Base-by-base conservation (phyloP, 2,329 filamentous ascomycete species). In the Beauveria varroae region DNA sequence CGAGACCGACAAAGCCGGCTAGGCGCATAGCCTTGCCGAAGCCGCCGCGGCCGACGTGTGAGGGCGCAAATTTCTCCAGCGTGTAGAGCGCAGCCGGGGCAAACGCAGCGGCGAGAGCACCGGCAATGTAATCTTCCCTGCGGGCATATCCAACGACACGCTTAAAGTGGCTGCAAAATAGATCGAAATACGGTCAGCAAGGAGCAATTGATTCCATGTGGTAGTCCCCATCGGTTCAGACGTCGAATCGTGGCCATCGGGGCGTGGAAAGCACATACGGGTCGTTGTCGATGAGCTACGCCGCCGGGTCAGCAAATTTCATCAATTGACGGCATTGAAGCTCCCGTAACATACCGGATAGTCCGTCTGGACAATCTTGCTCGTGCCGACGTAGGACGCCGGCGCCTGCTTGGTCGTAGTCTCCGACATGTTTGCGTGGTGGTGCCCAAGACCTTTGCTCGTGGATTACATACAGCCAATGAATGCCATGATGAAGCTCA, bases 261-360 rank as follows among this genome's bases (percentile, higher is more conserved):
- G 30, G 63, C 46, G 18, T 55, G 30, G 60, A 47, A 57, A 26
- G 61, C 51, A 75, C 74, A 62, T 93, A 97, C 93, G 95, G 95
- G 78, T 99, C 95, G 80, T 91, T 96, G 81, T 99, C 95, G 78
- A 99, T 98, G 79, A 98, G 89, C 95, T 99, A 78, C 68, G 71
- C 71, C 49, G 61, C 65, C 62, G 63, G 52, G 61, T 69, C 65
- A 68, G 63, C 66, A 62, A 66, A 66, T 63, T 62, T 63, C 60
- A 53, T 54, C 62, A 62, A 66, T 68, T 69, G 65, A 65, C 63
- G 60, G 44, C 22, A 52, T 34, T 65, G 66, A 65, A 63, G 57
- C 65, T 18, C 52, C 30, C 46, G 43, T 12, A 60, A 80, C 90
- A 71, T 80, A 98, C 95, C 63, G 93, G 93, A 75, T 90, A 98